Conservation (phyloP, 129 eudicot species). For the Flaveria bidentis region DNA sequence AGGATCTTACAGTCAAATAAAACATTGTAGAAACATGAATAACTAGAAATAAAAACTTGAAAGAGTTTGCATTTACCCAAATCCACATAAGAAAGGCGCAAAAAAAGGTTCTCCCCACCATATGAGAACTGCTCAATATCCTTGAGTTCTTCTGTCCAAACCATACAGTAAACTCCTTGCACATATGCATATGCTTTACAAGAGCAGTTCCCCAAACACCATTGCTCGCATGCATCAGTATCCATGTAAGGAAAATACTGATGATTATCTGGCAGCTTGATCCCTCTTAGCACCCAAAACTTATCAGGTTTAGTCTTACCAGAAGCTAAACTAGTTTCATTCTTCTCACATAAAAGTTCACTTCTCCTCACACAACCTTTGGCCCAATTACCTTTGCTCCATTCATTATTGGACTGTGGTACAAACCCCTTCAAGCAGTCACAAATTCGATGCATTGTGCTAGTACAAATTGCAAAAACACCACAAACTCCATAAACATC, state of each 20-base stretch:
- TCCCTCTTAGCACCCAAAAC: constrained; percentile 34
- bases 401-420: constrained; percentile 35
- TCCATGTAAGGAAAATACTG: constrained; percentile 18
- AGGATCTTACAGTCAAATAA: constrained; percentile 6
- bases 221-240: constrained; percentile 13
- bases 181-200: constrained; percentile 48
- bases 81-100: constrained; percentile 42
- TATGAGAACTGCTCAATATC: constrained; percentile 36
- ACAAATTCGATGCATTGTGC: constrained; percentile 25
- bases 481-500: constrained; percentile 47
- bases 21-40: constrained; percentile 3
- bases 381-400: constrained; percentile 43
- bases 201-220: constrained; percentile 49
- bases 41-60: neutral
- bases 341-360: constrained; percentile 37
- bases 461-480: constrained; percentile 37
- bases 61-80: constrained; percentile 28
- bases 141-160: constrained; percentile 42
- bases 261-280: constrained; percentile 39
- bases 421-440: constrained; percentile 43
- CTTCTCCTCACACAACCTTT: constrained; percentile 41
- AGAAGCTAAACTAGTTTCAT: constrained; percentile 17
- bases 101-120: constrained; percentile 39
- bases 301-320: constrained; percentile 35
- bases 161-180: constrained; percentile 47